phyloP scores from a whole-genome alignment of 2,329 filamentous ascomycete species.

The Exserohilum turcica region DNA sequence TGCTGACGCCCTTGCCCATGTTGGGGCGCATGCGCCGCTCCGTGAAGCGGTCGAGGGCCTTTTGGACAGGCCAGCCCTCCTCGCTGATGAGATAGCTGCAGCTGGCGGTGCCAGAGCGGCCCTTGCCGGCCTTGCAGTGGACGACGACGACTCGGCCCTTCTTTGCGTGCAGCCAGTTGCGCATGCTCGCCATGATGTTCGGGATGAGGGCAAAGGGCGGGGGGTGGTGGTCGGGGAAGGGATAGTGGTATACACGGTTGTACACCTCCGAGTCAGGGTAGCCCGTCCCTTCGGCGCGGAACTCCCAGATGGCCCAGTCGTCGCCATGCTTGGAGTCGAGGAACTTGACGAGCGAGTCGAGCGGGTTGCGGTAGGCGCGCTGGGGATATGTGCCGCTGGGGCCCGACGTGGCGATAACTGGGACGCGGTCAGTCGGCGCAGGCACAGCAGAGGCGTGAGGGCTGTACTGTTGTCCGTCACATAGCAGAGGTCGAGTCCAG shows the following conservation, averaged over 20 bases:
- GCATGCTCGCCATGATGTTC: slow-evolving; percentile 88
- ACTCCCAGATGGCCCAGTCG: slow-evolving; percentile 97
- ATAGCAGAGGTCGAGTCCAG: slow-evolving; percentile 92
- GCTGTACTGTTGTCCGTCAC: slow-evolving; percentile 74
- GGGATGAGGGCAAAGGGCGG: slow-evolving; percentile 90
- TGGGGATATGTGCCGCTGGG: slow-evolving; percentile 89
- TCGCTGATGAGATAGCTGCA: slow-evolving; percentile 91
- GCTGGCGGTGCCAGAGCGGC: slow-evolving; percentile 83
- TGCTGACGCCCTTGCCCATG: slow-evolving; percentile 88
- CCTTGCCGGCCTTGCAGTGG: slow-evolving; percentile 97
- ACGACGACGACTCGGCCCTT: slow-evolving; percentile 77
- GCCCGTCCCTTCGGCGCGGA: slow-evolving; percentile 92
- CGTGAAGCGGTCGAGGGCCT: slow-evolving; percentile 72
- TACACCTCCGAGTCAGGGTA: slow-evolving; percentile 93
- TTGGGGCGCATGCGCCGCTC: slow-evolving; percentile 84
- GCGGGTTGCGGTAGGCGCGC: slow-evolving; percentile 89
- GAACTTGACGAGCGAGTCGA: slow-evolving; percentile 83
- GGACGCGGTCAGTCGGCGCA: slow-evolving; percentile 50
- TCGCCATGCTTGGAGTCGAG: slow-evolving; percentile 79
- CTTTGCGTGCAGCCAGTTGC: slow-evolving; percentile 72
- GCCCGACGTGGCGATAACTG: slow-evolving; percentile 76
- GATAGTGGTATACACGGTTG: slow-evolving; percentile 83
- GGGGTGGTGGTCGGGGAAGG: slow-evolving; percentile 96
- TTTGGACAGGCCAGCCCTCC: slow-evolving; percentile 70
- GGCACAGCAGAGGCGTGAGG: not conserved